phyloP scores from a whole-genome alignment of 805 yeast genomes.

The Candida golubevii region DNA sequence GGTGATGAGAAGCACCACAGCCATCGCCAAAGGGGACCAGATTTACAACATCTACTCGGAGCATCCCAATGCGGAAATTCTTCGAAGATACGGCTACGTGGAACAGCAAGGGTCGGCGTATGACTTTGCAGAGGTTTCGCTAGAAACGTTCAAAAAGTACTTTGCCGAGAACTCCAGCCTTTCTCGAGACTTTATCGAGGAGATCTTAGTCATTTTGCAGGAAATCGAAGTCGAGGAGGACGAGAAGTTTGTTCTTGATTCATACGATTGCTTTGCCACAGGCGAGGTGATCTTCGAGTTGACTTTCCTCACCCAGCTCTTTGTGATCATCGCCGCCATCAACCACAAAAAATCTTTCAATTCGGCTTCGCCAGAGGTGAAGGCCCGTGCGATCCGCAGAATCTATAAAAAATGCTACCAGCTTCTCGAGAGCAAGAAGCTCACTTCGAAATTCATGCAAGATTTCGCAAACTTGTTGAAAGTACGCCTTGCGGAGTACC shows the following conservation, averaged over 20 bases:
- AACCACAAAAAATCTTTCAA: constrained; percentile 22
- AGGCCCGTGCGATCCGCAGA: constrained; percentile 37
- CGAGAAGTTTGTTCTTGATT: constrained; percentile 43
- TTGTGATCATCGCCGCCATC: constrained; percentile 33
- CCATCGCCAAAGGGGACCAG: constrained; percentile 64
- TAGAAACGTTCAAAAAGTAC: constrained; percentile 37
- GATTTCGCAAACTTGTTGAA: constrained; percentile 32
- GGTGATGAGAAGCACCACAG: constrained; percentile 66
- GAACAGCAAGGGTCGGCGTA: constrained; percentile 65
- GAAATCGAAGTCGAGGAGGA: constrained; percentile 37
- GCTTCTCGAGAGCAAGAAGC: constrained; percentile 46
- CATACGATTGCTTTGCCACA: constrained; percentile 58
- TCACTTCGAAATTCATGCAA: constrained; percentile 37
- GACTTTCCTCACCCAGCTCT: constrained; percentile 48
- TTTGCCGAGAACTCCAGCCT: constrained; percentile 23
- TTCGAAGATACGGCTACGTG: constrained; percentile 89
- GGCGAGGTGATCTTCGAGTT: constrained; percentile 62
- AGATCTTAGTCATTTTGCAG: constrained; percentile 27
- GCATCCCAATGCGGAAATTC: constrained; percentile 83
- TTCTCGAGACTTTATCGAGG: constrained; percentile 29
- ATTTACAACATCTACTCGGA: constrained; percentile 87
- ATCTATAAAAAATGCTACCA: constrained; percentile 58
- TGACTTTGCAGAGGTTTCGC: constrained; percentile 77
- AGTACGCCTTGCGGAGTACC: constrained; percentile 45
- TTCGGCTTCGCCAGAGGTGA: constrained; percentile 23